These are phyloP conservation scores for Hura crepitans DNA, from an alignment of 441 rosid genomes.

Conservation along the genomic window DNA sequence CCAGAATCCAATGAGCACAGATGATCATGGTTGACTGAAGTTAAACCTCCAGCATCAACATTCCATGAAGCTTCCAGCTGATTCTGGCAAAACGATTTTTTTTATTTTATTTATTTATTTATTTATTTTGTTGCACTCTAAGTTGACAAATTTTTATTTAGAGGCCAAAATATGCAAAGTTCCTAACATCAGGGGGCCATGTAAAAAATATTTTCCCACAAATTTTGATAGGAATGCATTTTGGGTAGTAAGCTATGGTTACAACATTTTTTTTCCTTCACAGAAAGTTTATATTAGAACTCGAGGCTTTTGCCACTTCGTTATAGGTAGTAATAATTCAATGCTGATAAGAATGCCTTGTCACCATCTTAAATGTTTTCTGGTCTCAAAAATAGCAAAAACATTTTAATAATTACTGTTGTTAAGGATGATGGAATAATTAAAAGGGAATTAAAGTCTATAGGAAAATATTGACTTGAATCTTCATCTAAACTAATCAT, in stretches of 20 bases:
- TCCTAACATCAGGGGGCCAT: too few relatives aligned
- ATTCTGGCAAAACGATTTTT: too few relatives aligned
- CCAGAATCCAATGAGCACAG: too few relatives aligned
- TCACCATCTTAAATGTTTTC: not conserved
- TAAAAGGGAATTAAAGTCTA: not conserved
- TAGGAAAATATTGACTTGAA: not conserved
- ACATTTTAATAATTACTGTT: not conserved
- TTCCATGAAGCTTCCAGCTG: too few relatives aligned
- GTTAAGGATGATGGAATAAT: not conserved
- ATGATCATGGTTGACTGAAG: too few relatives aligned
- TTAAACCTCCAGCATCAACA: too few relatives aligned
- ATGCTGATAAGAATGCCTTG: not conserved
- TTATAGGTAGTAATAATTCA: not conserved
- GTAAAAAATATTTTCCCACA: too few relatives aligned
- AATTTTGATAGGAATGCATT: not conserved
- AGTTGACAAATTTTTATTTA: too few relatives aligned
- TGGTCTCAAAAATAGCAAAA: not conserved
- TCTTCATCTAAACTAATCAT: not conserved
- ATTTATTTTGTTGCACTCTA: too few relatives aligned
- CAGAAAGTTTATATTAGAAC: not conserved
- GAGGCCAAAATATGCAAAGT: too few relatives aligned
- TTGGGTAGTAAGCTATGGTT: not conserved
- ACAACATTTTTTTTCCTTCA: not conserved
- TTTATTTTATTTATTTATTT: too few relatives aligned
- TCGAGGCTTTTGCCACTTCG: not conserved